phyloP scores from a whole-genome alignment of 1,284 basidiomycete species.

The Flammula alnicola region DNA sequence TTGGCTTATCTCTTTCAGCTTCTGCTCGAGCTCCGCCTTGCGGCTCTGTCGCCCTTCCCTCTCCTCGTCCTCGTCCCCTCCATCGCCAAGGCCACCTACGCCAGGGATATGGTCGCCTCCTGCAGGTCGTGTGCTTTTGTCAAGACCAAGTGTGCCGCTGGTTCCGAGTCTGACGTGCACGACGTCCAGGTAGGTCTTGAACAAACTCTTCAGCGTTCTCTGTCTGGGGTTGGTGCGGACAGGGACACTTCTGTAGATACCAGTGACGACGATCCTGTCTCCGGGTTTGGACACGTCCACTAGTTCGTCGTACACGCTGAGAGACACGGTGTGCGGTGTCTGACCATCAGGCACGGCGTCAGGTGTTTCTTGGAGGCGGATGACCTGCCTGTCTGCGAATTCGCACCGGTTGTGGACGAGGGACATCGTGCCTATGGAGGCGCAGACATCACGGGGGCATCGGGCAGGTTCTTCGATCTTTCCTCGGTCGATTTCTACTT shows the following conservation, averaged over 20 bases:
- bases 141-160: conserved; percentile 76
- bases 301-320: conserved; percentile 97
- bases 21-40: conserved; percentile 67
- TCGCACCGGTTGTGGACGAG: conserved; percentile 97
- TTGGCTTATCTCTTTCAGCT: conserved; percentile 71
- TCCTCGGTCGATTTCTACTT: conserved; percentile 95
- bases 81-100: conserved; percentile 84
- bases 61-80: conserved; percentile 61
- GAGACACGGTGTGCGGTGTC: conserved; percentile 95
- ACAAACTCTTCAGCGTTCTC: conserved; percentile 91
- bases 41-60: conserved; percentile 51
- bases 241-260: conserved; percentile 94
- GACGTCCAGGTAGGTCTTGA: conserved; percentile 97
- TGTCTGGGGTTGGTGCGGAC: conserved; percentile 93
- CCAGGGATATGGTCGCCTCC: conserved; percentile 75
- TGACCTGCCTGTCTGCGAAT: conserved; percentile 94
- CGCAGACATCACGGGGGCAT: conserved; percentile 94
- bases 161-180: conserved; percentile 87
- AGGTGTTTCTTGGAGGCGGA: conserved; percentile 95
- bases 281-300: conserved; percentile 96
- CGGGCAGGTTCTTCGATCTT: conserved; percentile 92
- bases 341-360: conserved; percentile 98
- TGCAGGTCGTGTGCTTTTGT: conserved; percentile 78
- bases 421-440: conserved; percentile 86
- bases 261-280: conserved; percentile 89